Conservation (phyloP, 352 stramenopile species). For the Phytopythium cucurbitacearum region DNA sequence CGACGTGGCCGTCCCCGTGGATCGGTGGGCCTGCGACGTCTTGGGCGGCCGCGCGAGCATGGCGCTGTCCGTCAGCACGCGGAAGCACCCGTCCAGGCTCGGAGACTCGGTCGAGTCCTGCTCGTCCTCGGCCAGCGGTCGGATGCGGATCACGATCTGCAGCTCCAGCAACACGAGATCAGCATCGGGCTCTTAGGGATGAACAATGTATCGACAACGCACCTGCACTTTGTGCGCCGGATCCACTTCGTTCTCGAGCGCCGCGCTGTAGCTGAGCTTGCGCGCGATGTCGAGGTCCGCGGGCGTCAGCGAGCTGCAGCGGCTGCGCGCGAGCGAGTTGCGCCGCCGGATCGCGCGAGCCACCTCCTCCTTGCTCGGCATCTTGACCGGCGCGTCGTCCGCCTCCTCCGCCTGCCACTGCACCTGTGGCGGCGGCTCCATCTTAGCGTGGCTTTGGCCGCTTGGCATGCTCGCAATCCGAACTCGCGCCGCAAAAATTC, state of each 20-base stretch:
- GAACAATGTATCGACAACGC: background rate
- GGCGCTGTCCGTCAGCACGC: constrained; percentile 55
- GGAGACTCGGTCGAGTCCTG: background rate
- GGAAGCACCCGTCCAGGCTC: constrained; percentile 48
- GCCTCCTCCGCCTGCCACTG: background rate
- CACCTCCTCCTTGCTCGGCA: constrained; percentile 13
- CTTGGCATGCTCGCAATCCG: no score
- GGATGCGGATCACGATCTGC: constrained; percentile 71
- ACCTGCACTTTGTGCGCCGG: constrained; percentile 21
- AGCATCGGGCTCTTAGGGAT: no score
- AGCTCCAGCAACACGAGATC: constrained; percentile 12
- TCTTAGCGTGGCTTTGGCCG: background rate
- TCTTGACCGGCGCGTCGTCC: constrained; percentile 3
- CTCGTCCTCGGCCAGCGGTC: constrained; percentile 23
- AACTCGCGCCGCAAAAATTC: no score
- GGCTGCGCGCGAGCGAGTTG: constrained; percentile 7
- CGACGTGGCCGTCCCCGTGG: constrained; percentile 64
- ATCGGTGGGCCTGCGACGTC: constrained; percentile 69
- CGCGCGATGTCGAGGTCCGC: constrained; percentile 23
- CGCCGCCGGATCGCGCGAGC: constrained; percentile 16
- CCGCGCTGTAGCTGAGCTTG: constrained; percentile 66
- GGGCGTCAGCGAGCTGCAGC: constrained; percentile 9
- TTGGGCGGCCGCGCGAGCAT: constrained; percentile 68
- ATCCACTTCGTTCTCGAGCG: constrained; percentile 24
- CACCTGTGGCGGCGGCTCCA: background rate